phyloP scores from a whole-genome alignment of 2,329 filamentous ascomycete species.

The Botrytis fragariae region DNA sequence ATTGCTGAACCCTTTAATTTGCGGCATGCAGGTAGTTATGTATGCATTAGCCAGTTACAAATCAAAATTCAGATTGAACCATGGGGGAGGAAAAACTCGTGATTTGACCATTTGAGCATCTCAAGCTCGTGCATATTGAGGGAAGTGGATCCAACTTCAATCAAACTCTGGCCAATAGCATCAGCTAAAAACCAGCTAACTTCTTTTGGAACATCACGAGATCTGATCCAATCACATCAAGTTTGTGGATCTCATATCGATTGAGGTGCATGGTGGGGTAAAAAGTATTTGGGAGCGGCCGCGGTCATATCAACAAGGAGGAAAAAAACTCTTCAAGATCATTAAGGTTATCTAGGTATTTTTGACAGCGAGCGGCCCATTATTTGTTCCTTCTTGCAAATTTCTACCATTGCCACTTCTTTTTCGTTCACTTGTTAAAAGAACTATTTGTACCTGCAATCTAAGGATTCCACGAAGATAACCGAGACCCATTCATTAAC shows the following conservation, averaged over 20 bases:
- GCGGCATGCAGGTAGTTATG: not conserved
- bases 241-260: not conserved
- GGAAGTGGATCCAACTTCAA: not conserved
- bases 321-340: constrained; percentile 2
- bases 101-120: not conserved
- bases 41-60: not conserved
- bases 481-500: not conserved
- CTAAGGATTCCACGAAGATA: not conserved
- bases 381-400: not conserved
- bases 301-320: not conserved
- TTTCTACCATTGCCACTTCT: not conserved
- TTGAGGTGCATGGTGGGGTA: not conserved
- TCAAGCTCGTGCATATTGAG: not conserved
- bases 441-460: not conserved
- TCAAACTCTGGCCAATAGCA: not conserved
- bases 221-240: not conserved
- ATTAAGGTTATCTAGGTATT: not conserved
- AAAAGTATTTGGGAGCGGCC: not conserved
- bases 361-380: not conserved
- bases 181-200: not conserved
- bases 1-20: not conserved
- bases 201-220: not conserved
- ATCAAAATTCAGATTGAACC: not conserved
- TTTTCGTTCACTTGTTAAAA: not conserved
- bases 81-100: not conserved